Evolutionary conservation across 2,329 filamentous ascomycete species (phyloP), one percentile per base, ranked within the genome.

Genomic region (Malbranchea zuffiana): DNA sequence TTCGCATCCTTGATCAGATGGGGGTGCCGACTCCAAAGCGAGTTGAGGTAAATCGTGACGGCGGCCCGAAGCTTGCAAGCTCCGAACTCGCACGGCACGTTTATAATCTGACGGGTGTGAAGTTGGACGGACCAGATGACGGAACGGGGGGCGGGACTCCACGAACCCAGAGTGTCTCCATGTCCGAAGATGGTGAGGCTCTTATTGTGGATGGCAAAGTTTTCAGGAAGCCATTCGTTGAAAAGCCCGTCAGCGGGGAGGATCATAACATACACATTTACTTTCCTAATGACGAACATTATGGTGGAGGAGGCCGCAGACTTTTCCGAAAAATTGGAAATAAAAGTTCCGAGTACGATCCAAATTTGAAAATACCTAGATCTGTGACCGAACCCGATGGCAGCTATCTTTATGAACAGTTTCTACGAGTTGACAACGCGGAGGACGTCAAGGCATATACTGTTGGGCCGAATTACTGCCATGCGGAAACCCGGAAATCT

Each of bases 231-330:
- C 90, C 90, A 0, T 98, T 98, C 54, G 90, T 98, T 24, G 90
- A 98, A 57, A 98, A 98, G 59, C 90, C 90, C 0, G 87, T 86
- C n/a, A 95, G 84, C 53, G 90, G 90, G 21, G 90, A 98, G 61
- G 88, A 98, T 53, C 90, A 98, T 64, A 98, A 98, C 57, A 94
- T 98, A 50, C 82, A 93, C 61, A 95, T 98, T 39, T 98, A 96
- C 63, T 96, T 92, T 53, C 84, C 88, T 15, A 82, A 79, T 44
- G 59, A 61, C 43, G 56, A 65, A 40, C 81, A 83, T 27, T 74
- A 82, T 32, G 86, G 87, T 3, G 87, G 88, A 32, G 90, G 90
- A 41, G 92, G 86, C 17, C 74, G 92, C 41, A 83, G 88, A 48
- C 72, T 98, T 3, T 98, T 98, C 63, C 75, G 90, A 40, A 98